phyloP scores from a whole-genome alignment of 2,329 filamentous ascomycete genomes.

The Colletotrichum sansevieriae region DNA sequence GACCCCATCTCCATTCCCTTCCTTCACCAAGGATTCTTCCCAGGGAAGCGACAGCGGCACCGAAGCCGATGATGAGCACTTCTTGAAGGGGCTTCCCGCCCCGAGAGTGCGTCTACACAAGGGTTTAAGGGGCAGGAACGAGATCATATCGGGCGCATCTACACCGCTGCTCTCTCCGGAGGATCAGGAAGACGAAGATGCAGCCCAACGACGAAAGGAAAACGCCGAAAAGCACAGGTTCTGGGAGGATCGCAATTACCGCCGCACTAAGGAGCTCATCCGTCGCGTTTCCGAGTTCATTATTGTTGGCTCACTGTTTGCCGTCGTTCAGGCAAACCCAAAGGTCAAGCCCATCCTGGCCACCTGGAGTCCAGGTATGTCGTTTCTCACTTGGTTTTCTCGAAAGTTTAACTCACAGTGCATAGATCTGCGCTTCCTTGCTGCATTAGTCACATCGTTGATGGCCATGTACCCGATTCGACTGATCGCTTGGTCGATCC shows the following conservation, averaged over 20 bases:
- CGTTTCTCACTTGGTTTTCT: background rate
- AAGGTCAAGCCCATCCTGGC: conserved; percentile 60
- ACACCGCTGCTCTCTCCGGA: conserved; percentile 68
- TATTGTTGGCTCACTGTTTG: conserved; percentile 63
- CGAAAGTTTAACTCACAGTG: conserved; percentile 42
- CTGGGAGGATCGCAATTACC: conserved; percentile 48
- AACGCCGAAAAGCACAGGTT: conserved; percentile 26
- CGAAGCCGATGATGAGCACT: conserved; percentile 94
- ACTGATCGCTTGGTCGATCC: conserved; percentile 64
- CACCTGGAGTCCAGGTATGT: conserved; percentile 64
- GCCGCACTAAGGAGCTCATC: conserved; percentile 63
- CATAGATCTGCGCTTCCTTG: conserved; percentile 59
- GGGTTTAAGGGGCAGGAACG: conserved; percentile 76
- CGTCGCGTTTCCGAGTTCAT: conserved; percentile 66
- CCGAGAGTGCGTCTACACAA: conserved; percentile 81
- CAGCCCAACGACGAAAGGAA: conserved; percentile 28
- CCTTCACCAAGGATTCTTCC: conserved; percentile 64
- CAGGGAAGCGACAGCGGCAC: conserved; percentile 90
- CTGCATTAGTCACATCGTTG: conserved; percentile 55
- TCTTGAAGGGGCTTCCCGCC: conserved; percentile 86
- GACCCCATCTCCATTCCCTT: conserved; percentile 45
- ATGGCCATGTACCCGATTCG: conserved; percentile 71
- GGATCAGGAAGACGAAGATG: conserved; percentile 55
- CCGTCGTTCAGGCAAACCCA: conserved; percentile 61
- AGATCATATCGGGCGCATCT: conserved; percentile 64